These are phyloP conservation scores for Endoconidiophora polonica DNA, from an alignment of 2,329 filamentous ascomycete species.

Conservation along the genomic window DNA sequence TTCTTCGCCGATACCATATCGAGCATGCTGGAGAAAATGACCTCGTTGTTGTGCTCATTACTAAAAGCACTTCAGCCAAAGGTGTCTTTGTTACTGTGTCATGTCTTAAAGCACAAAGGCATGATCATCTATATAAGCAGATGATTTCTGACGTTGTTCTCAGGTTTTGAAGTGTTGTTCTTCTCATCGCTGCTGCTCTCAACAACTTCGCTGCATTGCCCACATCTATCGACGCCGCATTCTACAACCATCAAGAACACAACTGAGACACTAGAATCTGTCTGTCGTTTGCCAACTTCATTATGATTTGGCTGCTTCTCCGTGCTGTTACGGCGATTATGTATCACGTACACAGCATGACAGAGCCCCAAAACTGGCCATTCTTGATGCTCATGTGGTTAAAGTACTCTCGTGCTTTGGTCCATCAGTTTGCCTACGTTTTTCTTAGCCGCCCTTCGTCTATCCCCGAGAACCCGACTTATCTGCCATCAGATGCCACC, in stretches of 20 bases:
- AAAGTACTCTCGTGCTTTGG: slow-evolving; percentile 29
- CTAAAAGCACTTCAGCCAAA: background rate
- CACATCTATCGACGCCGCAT: background rate
- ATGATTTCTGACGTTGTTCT: background rate
- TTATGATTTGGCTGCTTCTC: background rate
- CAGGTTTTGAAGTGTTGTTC: background rate
- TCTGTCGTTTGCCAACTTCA: background rate
- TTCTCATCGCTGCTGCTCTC: background rate
- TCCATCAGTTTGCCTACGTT: slow-evolving; percentile 26
- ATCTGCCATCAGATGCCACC: slow-evolving; percentile 26
- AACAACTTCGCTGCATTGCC: background rate
- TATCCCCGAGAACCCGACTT: slow-evolving; percentile 17
- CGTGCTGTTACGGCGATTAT: too few species aligned
- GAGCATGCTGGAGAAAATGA: too few species aligned
- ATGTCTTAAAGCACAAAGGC: background rate
- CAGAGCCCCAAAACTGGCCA: background rate
- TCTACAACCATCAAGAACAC: background rate
- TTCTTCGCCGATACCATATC: too few species aligned
- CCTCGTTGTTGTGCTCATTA: too few species aligned
- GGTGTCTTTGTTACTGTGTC: background rate
- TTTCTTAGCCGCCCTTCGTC: slow-evolving; percentile 22
- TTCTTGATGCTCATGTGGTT: slow-evolving; percentile 18
- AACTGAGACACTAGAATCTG: background rate
- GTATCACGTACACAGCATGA: background rate
- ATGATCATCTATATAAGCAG: background rate